A percentile compares a stretch with the other conserved stretches of the same genome.
These are phyloP conservation scores for Triticum urartu DNA, from an alignment of 176 grass and related monocot genomes.

Conservation along the genomic window DNA sequence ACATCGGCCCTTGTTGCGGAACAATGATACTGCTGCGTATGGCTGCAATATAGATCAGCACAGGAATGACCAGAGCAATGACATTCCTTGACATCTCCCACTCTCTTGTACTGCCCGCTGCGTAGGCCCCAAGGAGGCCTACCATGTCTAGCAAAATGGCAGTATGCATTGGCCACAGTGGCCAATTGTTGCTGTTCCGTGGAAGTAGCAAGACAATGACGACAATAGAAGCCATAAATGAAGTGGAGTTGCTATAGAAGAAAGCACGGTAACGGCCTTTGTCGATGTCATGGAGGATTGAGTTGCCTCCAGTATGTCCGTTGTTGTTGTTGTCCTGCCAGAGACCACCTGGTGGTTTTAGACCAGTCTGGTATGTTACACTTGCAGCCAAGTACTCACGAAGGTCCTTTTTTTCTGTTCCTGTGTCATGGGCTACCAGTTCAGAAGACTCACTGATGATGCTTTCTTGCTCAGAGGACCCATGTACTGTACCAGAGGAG, in stretches of 20 bases:
- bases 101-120: slow-evolving; percentile 37
- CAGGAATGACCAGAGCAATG: slow-evolving; percentile 29
- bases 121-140: slow-evolving; percentile 50
- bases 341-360: slow-evolving; percentile 23
- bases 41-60: slow-evolving; percentile 9
- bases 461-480: neutral
- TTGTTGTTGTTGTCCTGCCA: neutral
- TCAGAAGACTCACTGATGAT: too few species aligned
- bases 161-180: slow-evolving; percentile 25
- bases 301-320: neutral
- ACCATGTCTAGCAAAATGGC: slow-evolving; percentile 40
- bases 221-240: slow-evolving; percentile 37
- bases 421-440: too few species aligned
- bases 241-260: slow-evolving; percentile 54
- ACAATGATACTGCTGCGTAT: neutral
- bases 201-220: slow-evolving; percentile 29
- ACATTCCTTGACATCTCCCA: slow-evolving; percentile 28
- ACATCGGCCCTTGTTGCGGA: neutral
- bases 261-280: slow-evolving; percentile 23
- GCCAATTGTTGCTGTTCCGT: neutral
- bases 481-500: neutral
- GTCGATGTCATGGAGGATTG: slow-evolving; percentile 5
- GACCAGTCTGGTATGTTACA: slow-evolving; percentile 31
- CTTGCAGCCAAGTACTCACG: slow-evolving; percentile 31
- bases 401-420: neutral